phyloP scores from a whole-genome alignment of 371 early-diverging fungal species.

The Umbelopsis sp. region DNA sequence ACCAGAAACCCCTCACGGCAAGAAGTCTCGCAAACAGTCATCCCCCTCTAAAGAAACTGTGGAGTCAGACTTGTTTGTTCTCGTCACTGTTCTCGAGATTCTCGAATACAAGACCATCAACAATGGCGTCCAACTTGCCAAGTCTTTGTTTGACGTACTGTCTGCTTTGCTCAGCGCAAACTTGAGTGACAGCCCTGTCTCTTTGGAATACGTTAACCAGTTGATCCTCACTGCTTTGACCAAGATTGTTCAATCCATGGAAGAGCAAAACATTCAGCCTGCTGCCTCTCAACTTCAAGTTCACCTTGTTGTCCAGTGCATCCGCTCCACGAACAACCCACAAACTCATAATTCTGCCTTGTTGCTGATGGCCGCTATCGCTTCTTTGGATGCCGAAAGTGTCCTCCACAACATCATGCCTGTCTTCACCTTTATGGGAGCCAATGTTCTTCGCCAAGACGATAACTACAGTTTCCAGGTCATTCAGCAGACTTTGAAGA shows the following conservation, averaged over 20 bases:
- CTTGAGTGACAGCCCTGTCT: slow-evolving; percentile 56
- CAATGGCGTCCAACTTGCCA: slow-evolving; percentile 54
- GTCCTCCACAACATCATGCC: slow-evolving; percentile 95
- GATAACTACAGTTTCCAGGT: slow-evolving; percentile 96
- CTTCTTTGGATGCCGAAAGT: slow-evolving; percentile 77
- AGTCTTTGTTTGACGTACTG: slow-evolving; percentile 77
- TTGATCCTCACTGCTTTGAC: slow-evolving; percentile 77
- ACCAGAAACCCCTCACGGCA: neutral
- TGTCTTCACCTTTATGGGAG: slow-evolving; percentile 98
- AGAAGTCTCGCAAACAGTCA: slow-evolving; percentile 15
- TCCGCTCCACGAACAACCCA: slow-evolving; percentile 91
- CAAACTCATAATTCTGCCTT: slow-evolving; percentile 93
- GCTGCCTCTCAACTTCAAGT: slow-evolving; percentile 68
- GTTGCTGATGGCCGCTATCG: slow-evolving; percentile 87
- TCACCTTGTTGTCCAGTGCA: slow-evolving; percentile 87
- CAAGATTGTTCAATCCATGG: slow-evolving; percentile 63
- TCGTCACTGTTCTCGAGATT: slow-evolving; percentile 71
- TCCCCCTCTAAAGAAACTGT: neutral
- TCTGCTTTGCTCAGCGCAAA: slow-evolving; percentile 68
- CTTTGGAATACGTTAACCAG: slow-evolving; percentile 89
- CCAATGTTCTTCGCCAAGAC: slow-evolving; percentile 91
- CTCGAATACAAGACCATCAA: slow-evolving; percentile 64
- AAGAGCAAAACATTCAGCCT: slow-evolving; percentile 43
- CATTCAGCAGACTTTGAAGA: slow-evolving; percentile 87
- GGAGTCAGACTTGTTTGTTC: slow-evolving; percentile 49